A percentile compares a stretch with the other conserved stretches of the same genome.
These are phyloP conservation scores for Beauveria brongniartii DNA, from an alignment of 2,329 filamentous ascomycete species.

Conservation along the genomic window DNA sequence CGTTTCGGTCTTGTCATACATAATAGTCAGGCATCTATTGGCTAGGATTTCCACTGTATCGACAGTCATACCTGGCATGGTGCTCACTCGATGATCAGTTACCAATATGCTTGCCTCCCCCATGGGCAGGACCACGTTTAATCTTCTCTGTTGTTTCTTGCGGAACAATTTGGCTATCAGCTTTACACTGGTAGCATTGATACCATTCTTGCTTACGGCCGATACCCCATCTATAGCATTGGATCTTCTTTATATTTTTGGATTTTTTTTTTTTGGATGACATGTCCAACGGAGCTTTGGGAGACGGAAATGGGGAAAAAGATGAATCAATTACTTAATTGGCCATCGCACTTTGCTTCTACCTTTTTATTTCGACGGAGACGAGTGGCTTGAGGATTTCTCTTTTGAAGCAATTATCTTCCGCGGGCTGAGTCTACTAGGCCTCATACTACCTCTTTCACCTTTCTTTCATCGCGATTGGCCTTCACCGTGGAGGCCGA, in stretches of 20 bases:
- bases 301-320: conserved; percentile 2
- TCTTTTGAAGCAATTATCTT: not conserved
- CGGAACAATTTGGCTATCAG: conserved; percentile 3
- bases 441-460: not conserved
- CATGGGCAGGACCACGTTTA: not conserved
- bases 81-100: not conserved
- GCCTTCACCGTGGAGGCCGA: not conserved
- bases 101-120: not conserved
- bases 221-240: conserved; percentile 18
- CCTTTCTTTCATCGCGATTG: not conserved
- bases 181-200: conserved; percentile 10
- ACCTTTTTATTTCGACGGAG: not conserved
- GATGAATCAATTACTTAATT: not conserved
- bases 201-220: conserved; percentile 22
- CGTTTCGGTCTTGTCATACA: conserved; percentile 12
- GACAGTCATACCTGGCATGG: not conserved
- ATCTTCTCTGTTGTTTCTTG: conserved; percentile 1
- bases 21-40: conserved; percentile 22
- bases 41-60: conserved; percentile 29
- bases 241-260: not conserved
- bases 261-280: conserved; percentile 2
- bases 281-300: conserved; percentile 7
- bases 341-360: conserved; percentile 11
- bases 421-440: not conserved
- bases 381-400: not conserved